Conservation (phyloP, 2,329 filamentous ascomycete genomes). For the Stemphylium beticola region DNA sequence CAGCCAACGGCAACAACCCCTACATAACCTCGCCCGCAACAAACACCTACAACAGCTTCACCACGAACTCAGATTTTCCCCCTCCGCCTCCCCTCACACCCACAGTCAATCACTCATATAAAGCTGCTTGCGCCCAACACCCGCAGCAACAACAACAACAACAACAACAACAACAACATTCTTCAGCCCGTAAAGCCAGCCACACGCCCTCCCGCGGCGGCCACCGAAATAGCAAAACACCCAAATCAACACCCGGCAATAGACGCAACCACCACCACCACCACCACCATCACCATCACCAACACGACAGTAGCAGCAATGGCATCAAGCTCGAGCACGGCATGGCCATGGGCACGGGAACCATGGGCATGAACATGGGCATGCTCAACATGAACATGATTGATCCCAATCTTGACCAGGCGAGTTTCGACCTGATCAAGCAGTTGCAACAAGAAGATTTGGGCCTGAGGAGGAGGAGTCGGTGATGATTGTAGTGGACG, state of each 20-base stretch:
- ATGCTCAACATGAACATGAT: constrained; percentile 31
- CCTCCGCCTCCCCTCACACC: constrained; percentile 25
- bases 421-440: constrained; percentile 34
- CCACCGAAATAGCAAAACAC: constrained; percentile 31
- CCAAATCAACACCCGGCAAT: constrained; percentile 36
- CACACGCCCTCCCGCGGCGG: constrained; percentile 29
- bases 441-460: constrained; percentile 42
- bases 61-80: constrained; percentile 30
- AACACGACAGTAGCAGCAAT: constrained; percentile 29
- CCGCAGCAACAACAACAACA: constrained; percentile 13
- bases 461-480: constrained; percentile 38
- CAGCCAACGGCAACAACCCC: constrained; percentile 19
- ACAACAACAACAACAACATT: constrained; percentile 11
- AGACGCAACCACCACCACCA: neutral
- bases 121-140: constrained; percentile 12
- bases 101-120: constrained; percentile 4
- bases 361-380: constrained; percentile 20
- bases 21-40: constrained; percentile 20
- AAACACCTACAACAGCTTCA: constrained; percentile 32
- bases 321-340: constrained; percentile 36
- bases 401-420: constrained; percentile 34
- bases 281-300: neutral
- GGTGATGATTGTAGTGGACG: constrained; percentile 10
- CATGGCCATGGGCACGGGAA: constrained; percentile 16
- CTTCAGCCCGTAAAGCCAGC: constrained; percentile 26